Percentiles rank a stretch among this genome's conserved stretches.
Evolutionary conservation across 2,329 filamentous ascomycete genomes (phyloP).

Genomic region (Aspergillus sp.): DNA sequence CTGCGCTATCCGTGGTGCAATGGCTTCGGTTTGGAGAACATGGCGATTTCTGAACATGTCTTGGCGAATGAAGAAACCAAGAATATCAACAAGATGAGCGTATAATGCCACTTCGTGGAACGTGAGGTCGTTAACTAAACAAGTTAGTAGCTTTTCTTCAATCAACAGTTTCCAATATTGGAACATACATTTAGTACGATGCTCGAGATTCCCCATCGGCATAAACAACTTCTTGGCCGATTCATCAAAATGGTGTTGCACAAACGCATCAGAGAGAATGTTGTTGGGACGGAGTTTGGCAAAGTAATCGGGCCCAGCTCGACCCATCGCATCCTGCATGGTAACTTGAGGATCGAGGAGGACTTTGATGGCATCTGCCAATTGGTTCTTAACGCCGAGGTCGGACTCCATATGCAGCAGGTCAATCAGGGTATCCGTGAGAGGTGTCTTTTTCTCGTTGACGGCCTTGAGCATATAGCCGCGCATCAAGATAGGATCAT

Average conservation of each 20-base stretch:
- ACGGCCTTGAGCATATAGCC: slow-evolving; percentile 89
- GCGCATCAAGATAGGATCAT: slow-evolving; percentile 90
- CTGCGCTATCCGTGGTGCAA: slow-evolving; percentile 73
- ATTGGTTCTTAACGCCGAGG: slow-evolving; percentile 87
- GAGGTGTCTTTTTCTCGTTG: slow-evolving; percentile 72
- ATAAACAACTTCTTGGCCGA: slow-evolving; percentile 80
- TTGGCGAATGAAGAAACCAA: slow-evolving; percentile 88
- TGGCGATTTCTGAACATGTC: slow-evolving; percentile 80
- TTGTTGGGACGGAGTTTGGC: slow-evolving; percentile 58
- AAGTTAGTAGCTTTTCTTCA: slow-evolving; percentile 5
- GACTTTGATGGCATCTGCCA: slow-evolving; percentile 91
- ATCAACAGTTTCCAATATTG: neutral
- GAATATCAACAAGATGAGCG: slow-evolving; percentile 81
- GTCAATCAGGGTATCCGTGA: slow-evolving; percentile 91
- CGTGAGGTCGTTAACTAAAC: slow-evolving; percentile 60
- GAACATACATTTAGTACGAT: slow-evolving; percentile 48
- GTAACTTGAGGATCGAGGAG: slow-evolving; percentile 68
- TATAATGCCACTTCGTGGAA: slow-evolving; percentile 86
- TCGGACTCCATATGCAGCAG: slow-evolving; percentile 86
- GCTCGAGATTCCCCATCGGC: slow-evolving; percentile 74
- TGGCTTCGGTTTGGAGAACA: slow-evolving; percentile 73
- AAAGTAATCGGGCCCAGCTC: slow-evolving; percentile 61
- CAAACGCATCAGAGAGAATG: slow-evolving; percentile 75
- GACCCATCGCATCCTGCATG: slow-evolving; percentile 51
- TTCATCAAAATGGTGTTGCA: slow-evolving; percentile 82